A percentile compares a stretch with the other conserved stretches of the same genome.
Evolutionary conservation across 805 yeast genomes (phyloP).

Genomic region (Teunomyces tritomae): DNA sequence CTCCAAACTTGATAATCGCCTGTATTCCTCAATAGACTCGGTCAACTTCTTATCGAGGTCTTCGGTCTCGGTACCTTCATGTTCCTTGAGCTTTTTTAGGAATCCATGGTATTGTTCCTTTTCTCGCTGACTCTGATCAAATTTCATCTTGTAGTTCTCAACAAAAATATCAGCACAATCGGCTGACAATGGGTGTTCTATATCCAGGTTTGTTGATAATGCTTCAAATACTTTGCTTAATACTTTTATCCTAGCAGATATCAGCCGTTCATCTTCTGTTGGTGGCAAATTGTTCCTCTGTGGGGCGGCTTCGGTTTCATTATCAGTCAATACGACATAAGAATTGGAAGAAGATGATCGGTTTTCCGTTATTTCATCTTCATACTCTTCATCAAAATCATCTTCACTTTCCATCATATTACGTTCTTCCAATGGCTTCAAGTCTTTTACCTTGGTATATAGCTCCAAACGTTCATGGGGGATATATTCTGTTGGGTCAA

Average conservation of each 20-base stretch:
- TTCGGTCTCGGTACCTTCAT: constrained; percentile 20
- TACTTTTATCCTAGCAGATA: constrained; percentile 50
- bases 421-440: constrained; percentile 21
- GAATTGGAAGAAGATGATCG: constrained; percentile 9
- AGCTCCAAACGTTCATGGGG: constrained; percentile 38
- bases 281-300: not conserved
- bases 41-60: constrained; percentile 43
- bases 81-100: constrained; percentile 58
- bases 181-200: constrained; percentile 81
- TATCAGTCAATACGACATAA: constrained; percentile 10
- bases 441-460: constrained; percentile 22
- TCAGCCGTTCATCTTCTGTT: constrained; percentile 20
- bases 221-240: constrained; percentile 68
- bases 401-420: constrained; percentile 32
- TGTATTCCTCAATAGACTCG: constrained; percentile 43
- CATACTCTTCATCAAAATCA: constrained; percentile 18
- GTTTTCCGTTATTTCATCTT: constrained; percentile 11
- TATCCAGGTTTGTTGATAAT: constrained; percentile 63
- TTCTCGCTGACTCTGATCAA: constrained; percentile 71
- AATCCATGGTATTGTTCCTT: constrained; percentile 76
- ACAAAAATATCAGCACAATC: constrained; percentile 76
- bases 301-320: not conserved
- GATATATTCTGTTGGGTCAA: constrained; percentile 32
- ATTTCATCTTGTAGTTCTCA: constrained; percentile 62
- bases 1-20: constrained; percentile 40